Conservation (phyloP, 23 red algal species). For the Rhodosorus marinus region DNA sequence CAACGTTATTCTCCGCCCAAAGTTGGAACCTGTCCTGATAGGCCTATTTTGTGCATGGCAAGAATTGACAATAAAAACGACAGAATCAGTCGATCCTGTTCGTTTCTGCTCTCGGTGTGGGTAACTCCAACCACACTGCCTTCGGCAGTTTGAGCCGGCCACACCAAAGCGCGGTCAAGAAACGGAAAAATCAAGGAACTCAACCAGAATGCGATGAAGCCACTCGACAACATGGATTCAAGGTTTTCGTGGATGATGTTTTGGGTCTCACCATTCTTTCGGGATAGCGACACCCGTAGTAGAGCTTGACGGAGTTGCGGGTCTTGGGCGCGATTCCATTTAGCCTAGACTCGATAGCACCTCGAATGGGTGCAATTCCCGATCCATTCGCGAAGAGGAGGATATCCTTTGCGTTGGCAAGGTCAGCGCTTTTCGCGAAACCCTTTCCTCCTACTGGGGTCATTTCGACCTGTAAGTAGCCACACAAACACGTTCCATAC, state of each 20-base stretch:
- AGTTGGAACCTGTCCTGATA: constrained; percentile 44
- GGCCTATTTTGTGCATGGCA: too few species aligned
- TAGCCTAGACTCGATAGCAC: constrained; percentile 40
- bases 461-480: constrained; percentile 30
- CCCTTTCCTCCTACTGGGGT: constrained; percentile 48
- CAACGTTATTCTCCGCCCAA: constrained; percentile 52
- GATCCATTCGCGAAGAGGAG: constrained; percentile 66
- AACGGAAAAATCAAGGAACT: too few species aligned
- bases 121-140: too few species aligned
- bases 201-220: too few species aligned
- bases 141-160: too few species aligned
- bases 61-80: too few species aligned
- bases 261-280: constrained; percentile 56
- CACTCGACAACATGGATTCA: too few species aligned
- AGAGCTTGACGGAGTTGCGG: constrained; percentile 39
- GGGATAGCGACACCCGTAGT: constrained; percentile 53
- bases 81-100: too few species aligned
- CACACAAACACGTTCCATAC: too few species aligned
- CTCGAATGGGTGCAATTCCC: constrained; percentile 84
- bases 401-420: constrained; percentile 22
- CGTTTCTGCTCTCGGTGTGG: too few species aligned
- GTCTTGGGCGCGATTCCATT: constrained; percentile 17
- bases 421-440: constrained; percentile 18
- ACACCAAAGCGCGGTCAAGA: too few species aligned
- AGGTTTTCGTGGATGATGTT: too few species aligned